Conservation (phyloP, 2,329 filamentous ascomycete genomes). For the Phaeoacremonium minimum region DNA sequence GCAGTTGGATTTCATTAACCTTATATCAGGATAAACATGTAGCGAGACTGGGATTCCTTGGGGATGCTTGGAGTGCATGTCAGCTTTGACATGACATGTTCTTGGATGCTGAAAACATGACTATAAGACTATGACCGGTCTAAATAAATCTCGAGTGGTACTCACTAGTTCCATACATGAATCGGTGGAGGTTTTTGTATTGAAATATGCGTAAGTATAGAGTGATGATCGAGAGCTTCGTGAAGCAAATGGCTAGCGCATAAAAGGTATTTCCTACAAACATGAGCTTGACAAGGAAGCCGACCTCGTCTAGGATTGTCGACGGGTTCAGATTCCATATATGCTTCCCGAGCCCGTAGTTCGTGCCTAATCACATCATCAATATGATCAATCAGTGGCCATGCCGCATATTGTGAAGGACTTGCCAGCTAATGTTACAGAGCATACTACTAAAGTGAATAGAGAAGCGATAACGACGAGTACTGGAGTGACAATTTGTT, state of each 20-base stretch:
- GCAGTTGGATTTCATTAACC: no score
- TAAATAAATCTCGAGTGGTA: no score
- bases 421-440: constrained; percentile 6
- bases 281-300: constrained; percentile 2
- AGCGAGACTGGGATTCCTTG: no score
- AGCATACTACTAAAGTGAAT: constrained; percentile 3
- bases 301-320: constrained; percentile 2
- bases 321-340: constrained; percentile 1
- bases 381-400: no score
- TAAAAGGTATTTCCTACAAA: constrained; percentile 5
- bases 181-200: constrained; percentile 1
- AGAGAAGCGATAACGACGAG: constrained; percentile 3
- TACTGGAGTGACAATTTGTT: no score
- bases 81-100: no score
- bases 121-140: no score
- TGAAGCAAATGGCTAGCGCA: constrained; percentile 6
- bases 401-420: neutral
- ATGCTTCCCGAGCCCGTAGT: constrained; percentile 5
- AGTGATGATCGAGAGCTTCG: constrained; percentile 7
- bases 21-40: no score
- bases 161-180: constrained; percentile 3
- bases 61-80: no score
- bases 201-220: constrained; percentile 6
- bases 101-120: no score
- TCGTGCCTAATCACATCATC: constrained; percentile 1